Percentiles rank a stretch among this genome's conserved stretches.
Evolutionary conservation across 2,329 filamentous ascomycete genomes (phyloP).

Genomic region (Pseudocercospora ulei): DNA sequence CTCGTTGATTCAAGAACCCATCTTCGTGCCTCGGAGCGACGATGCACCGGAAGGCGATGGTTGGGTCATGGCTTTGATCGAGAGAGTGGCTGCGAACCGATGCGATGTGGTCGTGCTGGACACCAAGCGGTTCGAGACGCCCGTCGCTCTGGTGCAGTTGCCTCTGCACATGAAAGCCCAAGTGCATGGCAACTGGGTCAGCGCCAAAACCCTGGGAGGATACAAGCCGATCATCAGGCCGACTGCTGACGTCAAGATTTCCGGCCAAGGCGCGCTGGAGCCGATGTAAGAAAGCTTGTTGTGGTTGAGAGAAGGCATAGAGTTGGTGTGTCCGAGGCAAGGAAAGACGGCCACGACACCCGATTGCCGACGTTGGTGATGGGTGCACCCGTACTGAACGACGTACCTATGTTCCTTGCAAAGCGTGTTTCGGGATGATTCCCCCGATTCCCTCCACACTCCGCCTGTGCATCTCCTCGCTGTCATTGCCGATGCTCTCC

Average conservation of each 20-base stretch:
- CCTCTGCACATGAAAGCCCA: conserved; percentile 30
- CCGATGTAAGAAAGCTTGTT: no score
- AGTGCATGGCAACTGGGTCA: conserved; percentile 19
- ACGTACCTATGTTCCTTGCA: no score
- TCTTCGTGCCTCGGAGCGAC: conserved; percentile 42
- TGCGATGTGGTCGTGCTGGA: conserved; percentile 39
- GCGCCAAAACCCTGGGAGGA: conserved; percentile 15
- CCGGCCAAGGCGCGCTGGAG: conserved; percentile 14
- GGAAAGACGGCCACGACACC: no score
- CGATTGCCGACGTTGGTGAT: no score
- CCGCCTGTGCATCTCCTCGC: no score
- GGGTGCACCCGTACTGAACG: no score
- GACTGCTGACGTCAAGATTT: conserved; percentile 12
- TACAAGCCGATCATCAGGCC: conserved; percentile 14
- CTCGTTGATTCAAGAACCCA: conserved; percentile 46
- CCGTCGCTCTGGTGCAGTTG: conserved; percentile 37
- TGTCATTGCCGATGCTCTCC: no score
- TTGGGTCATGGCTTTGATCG: conserved; percentile 42
- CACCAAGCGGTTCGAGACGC: conserved; percentile 35
- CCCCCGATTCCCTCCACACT: no score
- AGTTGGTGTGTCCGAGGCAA: no score
- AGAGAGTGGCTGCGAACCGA: conserved; percentile 23
- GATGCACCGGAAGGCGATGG: conserved; percentile 44
- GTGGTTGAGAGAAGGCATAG: no score
- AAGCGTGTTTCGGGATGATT: no score